Percentiles rank a stretch among this genome's conserved stretches.
Conservation (phyloP, 1,284 basidiomycete genomes). For the Lentinula novae-zelandiae region DNA sequence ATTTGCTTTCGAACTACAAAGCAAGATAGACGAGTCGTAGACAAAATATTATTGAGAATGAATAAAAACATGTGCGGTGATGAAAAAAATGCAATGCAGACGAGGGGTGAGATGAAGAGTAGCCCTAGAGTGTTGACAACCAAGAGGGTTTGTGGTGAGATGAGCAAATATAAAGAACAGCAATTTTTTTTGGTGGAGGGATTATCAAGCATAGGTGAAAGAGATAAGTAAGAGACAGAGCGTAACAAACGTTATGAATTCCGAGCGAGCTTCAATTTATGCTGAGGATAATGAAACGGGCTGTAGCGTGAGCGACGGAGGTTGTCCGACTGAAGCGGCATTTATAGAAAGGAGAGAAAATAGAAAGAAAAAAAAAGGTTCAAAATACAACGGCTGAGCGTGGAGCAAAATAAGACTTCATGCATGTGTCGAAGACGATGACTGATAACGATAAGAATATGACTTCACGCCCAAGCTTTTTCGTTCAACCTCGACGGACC, state of each 20-base stretch:
- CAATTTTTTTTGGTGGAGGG: constrained; percentile 6
- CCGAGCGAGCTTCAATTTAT: background rate
- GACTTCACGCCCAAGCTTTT: constrained; percentile 54
- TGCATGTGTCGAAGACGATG: constrained; percentile 1
- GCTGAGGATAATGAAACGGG: background rate
- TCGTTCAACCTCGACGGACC: constrained; percentile 56
- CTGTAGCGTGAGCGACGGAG: background rate
- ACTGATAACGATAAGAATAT: background rate
- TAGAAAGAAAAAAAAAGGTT: constrained; percentile 1
- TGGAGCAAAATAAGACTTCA: background rate
- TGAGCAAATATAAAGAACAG: constrained; percentile 19
- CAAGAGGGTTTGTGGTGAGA: constrained; percentile 35
- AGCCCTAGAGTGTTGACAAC: constrained; percentile 36
- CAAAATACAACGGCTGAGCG: background rate
- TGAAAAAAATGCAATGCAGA: constrained; percentile 44
- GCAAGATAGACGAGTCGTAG: background rate
- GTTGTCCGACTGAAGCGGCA: constrained; percentile 16
- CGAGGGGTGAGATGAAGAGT: constrained; percentile 35
- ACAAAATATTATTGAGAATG: constrained; percentile 33
- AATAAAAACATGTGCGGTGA: constrained; percentile 49
- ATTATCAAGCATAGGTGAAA: constrained; percentile 21
- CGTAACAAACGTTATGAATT: constrained; percentile 5
- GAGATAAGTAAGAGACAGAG: constrained; percentile 19
- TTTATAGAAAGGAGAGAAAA: background rate
- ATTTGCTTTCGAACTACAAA: too few relatives aligned